These are phyloP conservation scores for Monosporascus sp. DNA, from an alignment of 2,329 filamentous ascomycete genomes.

Conservation along the genomic window DNA sequence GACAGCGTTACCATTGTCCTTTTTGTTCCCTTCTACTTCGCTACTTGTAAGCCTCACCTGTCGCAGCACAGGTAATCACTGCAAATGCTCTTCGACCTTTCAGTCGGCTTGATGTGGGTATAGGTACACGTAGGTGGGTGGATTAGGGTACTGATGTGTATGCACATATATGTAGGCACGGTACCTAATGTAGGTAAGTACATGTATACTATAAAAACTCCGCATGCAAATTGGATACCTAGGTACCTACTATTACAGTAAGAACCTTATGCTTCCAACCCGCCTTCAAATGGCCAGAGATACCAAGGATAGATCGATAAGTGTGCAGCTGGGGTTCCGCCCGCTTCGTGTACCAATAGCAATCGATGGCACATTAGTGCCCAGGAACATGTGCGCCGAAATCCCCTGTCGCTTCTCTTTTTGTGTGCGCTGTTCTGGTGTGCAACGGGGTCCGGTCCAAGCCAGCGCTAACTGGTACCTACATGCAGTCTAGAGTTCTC, in stretches of 20 bases:
- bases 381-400: no score
- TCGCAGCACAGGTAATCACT: not conserved
- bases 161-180: not conserved
- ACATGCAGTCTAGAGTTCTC: no score
- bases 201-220: no score
- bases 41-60: not conserved
- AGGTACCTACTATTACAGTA: not conserved
- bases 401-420: not conserved
- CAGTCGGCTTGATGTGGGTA: not conserved
- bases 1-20: no score
- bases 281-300: no score
- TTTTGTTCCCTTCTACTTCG: no score
- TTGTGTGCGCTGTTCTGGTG: not conserved
- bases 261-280: no score
- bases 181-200: not conserved
- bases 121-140: not conserved
- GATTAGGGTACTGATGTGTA: not conserved
- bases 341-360: not conserved
- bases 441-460: no score
- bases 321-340: not conserved
- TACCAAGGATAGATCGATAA: not conserved
- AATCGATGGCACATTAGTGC: not conserved
- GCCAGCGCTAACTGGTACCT: no score
- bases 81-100: not conserved
- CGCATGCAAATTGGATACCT: not conserved